Evolutionary conservation across 768 basidiomycete genomes (phyloP).

Genomic region (Leucogyrophana mollusca): DNA sequence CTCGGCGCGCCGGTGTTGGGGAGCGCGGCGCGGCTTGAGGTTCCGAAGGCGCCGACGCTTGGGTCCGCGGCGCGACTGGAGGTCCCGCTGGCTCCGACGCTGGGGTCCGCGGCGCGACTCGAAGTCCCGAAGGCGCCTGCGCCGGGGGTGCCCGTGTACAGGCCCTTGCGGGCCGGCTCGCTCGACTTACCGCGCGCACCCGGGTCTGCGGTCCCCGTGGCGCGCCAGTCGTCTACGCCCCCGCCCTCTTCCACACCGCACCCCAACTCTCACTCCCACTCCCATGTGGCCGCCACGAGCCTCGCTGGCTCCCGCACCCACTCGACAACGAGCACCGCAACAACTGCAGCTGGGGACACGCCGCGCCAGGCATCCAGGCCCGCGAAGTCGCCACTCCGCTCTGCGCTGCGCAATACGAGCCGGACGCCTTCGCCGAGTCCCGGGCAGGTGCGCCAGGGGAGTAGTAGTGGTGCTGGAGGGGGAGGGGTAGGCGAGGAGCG

Average conservation of each 20-base stretch:
- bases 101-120: no score
- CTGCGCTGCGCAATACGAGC: conserved; percentile 58
- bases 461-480: neutral
- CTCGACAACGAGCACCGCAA: neutral
- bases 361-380: conserved; percentile 19
- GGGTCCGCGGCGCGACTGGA: neutral
- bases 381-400: conserved; percentile 53
- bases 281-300: neutral
- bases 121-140: conserved; percentile 8
- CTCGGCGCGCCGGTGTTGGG: neutral
- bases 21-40: conserved; percentile 5
- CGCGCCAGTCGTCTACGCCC: neutral
- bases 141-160: neutral
- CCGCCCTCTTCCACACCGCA: neutral
- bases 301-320: neutral
- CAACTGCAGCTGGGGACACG: neutral
- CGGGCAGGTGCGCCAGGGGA: no score
- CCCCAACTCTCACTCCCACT: neutral
- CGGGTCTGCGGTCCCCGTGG: conserved; percentile 5
- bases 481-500: neutral
- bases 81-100: neutral
- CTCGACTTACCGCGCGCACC: conserved; percentile 24
- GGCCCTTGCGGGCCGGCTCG: conserved; percentile 9
- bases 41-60: conserved; percentile 6
- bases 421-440: conserved; percentile 47